Evolutionary conservation across 805 yeast genomes (phyloP).

Genomic region (Naumovozyma dairenensis): DNA sequence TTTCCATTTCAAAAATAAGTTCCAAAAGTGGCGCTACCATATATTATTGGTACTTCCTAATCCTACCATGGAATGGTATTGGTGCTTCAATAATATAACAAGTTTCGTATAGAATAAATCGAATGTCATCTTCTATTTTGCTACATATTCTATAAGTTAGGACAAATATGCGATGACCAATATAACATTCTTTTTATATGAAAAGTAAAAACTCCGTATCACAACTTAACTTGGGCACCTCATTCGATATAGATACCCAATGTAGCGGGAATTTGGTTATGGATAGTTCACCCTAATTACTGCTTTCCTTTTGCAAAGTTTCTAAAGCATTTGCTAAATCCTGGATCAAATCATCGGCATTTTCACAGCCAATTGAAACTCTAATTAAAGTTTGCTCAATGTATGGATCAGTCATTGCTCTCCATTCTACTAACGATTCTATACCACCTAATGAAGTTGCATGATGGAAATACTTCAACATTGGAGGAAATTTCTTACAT

Average conservation of each 20-base stretch:
- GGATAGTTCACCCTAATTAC: background rate
- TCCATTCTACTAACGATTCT: constrained; percentile 86
- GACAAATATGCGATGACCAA: too few species aligned
- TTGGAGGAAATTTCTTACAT: constrained; percentile 58
- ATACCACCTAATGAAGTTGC: constrained; percentile 92
- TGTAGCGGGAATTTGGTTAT: background rate
- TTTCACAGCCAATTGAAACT: constrained; percentile 74
- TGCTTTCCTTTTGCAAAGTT: constrained; percentile 7
- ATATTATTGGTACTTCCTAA: too few species aligned
- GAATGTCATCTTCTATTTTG: too few species aligned
- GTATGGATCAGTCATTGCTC: constrained; percentile 57
- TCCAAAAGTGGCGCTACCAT: too few species aligned
- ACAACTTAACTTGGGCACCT: too few species aligned
- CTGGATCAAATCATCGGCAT: constrained; percentile 60
- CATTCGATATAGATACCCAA: background rate
- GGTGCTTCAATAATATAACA: too few species aligned
- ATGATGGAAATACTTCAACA: constrained; percentile 65
- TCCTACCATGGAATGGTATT: too few species aligned
- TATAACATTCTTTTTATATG: too few species aligned
- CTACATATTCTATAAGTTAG: too few species aligned
- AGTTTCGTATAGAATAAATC: too few species aligned
- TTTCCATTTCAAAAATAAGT: too few species aligned
- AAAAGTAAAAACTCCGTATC: too few species aligned
- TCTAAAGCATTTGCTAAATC: constrained; percentile 60
- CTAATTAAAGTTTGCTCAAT: constrained; percentile 54